These are phyloP conservation scores for Kalaharituber pfeilii DNA, from an alignment of 2,329 filamentous ascomycete genomes.

Conservation along the genomic window DNA sequence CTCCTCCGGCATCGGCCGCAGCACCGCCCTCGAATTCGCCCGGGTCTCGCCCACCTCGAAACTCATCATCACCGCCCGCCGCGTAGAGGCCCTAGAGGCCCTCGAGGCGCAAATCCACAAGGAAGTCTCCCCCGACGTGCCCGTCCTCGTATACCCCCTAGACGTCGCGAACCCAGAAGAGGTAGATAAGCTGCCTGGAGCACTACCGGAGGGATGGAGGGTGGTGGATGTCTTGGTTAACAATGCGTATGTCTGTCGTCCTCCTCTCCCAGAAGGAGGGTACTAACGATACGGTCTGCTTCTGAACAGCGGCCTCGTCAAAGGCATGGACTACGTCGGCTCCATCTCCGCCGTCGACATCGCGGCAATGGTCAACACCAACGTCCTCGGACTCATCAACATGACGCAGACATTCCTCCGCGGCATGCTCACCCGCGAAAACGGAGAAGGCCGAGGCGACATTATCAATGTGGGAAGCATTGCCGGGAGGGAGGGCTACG, in stretches of 20 bases:
- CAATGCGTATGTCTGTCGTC: slow-evolving; percentile 56
- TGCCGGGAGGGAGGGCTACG: slow-evolving; percentile 73
- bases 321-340: slow-evolving; percentile 70
- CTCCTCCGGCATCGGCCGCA: slow-evolving; percentile 74
- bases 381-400: slow-evolving; percentile 86
- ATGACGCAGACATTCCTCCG: slow-evolving; percentile 68
- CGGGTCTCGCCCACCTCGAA: slow-evolving; percentile 66
- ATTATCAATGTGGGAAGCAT: slow-evolving; percentile 93
- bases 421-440: slow-evolving; percentile 55
- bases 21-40: slow-evolving; percentile 80
- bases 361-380: slow-evolving; percentile 74
- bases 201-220: slow-evolving; percentile 62
- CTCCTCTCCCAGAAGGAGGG: not conserved
- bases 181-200: slow-evolving; percentile 50
- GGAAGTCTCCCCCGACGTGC: slow-evolving; percentile 62
- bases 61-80: slow-evolving; percentile 74
- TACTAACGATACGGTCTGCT: not conserved
- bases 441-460: slow-evolving; percentile 59
- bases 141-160: slow-evolving; percentile 56
- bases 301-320: slow-evolving; percentile 64
- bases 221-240: slow-evolving; percentile 83
- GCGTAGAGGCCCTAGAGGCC: slow-evolving; percentile 59
- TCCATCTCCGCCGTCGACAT: slow-evolving; percentile 71
- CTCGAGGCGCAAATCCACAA: slow-evolving; percentile 58
- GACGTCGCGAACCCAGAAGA: slow-evolving; percentile 71